A percentile compares a stretch with the other conserved stretches of the same genome.
Evolutionary conservation across 2,329 filamentous ascomycete genomes (phyloP).

Genomic region (Phialemonium atrogriseum): DNA sequence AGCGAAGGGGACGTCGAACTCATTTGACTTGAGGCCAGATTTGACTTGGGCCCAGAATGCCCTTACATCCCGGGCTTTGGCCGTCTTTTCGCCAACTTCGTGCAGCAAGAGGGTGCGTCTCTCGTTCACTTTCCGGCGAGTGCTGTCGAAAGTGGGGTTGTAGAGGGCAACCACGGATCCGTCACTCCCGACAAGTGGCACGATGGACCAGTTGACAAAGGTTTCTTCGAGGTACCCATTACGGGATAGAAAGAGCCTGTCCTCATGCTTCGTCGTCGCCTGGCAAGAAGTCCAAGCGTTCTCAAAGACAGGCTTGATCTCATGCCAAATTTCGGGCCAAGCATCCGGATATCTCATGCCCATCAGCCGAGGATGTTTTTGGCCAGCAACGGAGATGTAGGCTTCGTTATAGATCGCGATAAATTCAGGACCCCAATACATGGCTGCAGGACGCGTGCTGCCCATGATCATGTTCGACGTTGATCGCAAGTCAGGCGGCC

Average conservation of each 20-base stretch:
- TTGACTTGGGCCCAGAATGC: slow-evolving; percentile 67
- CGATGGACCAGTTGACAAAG: slow-evolving; percentile 76
- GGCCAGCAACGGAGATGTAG: slow-evolving; percentile 61
- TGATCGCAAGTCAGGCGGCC: slow-evolving; percentile 62
- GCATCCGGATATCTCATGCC: slow-evolving; percentile 60
- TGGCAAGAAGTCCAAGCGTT: slow-evolving; percentile 62
- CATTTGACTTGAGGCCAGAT: slow-evolving; percentile 63
- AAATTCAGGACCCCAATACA: slow-evolving; percentile 72
- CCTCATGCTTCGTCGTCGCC: slow-evolving; percentile 78
- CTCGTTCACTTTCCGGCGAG: slow-evolving; percentile 68
- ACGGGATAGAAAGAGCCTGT: slow-evolving; percentile 64
- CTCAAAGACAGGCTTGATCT: slow-evolving; percentile 59
- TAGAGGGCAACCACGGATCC: slow-evolving; percentile 69
- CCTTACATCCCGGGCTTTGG: slow-evolving; percentile 62
- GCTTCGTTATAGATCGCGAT: slow-evolving; percentile 67
- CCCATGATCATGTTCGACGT: slow-evolving; percentile 81
- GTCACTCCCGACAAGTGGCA: slow-evolving; percentile 66
- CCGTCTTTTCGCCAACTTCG: slow-evolving; percentile 69
- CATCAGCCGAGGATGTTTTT: slow-evolving; percentile 72
- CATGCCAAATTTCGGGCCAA: slow-evolving; percentile 69
- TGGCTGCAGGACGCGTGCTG: slow-evolving; percentile 63
- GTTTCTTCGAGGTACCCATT: slow-evolving; percentile 67
- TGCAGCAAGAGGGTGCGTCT: slow-evolving; percentile 70
- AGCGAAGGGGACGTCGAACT: slow-evolving; percentile 67
- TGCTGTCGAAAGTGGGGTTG: slow-evolving; percentile 77